phyloP scores from a whole-genome alignment of 1,139 yeast genomes.

The Kodamaea arcana region DNA sequence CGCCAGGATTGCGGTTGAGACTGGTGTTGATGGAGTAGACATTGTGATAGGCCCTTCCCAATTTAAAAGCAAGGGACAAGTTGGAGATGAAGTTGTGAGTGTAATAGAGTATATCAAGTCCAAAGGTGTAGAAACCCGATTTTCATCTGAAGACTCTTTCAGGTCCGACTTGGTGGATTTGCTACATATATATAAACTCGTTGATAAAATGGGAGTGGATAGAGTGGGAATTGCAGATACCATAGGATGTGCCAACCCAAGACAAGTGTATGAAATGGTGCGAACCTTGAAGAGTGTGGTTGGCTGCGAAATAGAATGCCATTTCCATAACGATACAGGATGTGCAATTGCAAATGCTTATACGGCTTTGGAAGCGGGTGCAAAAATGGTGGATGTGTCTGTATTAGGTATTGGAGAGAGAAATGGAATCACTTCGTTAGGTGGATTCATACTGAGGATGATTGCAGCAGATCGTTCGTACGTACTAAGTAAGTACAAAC shows the following conservation, averaged over 20 bases:
- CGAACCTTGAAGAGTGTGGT: constrained; percentile 56
- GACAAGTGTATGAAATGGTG: constrained; percentile 57
- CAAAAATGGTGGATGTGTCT: constrained; percentile 52
- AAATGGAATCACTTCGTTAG: constrained; percentile 57
- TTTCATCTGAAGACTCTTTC: constrained; percentile 55
- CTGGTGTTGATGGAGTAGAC: constrained; percentile 60
- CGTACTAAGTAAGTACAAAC: constrained; percentile 52
- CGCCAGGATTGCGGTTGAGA: constrained; percentile 54
- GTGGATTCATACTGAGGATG: constrained; percentile 63
- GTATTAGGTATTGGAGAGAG: constrained; percentile 60
- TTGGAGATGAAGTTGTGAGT: constrained; percentile 56
- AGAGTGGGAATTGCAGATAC: constrained; percentile 62
- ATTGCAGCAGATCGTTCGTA: constrained; percentile 57
- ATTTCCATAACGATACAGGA: constrained; percentile 60
- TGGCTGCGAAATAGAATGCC: constrained; percentile 55
- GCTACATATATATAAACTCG: constrained; percentile 53
- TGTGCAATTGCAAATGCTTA: constrained; percentile 62
- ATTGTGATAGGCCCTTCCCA: constrained; percentile 58
- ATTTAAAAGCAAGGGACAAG: constrained; percentile 49
- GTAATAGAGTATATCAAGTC: constrained; percentile 57
- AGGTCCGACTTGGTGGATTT: constrained; percentile 56
- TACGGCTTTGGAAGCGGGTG: constrained; percentile 61
- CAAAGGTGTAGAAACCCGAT: constrained; percentile 55
- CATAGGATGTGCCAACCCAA: constrained; percentile 59
- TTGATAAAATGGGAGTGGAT: constrained; percentile 56